Evolutionary conservation across 2,329 filamentous ascomycete genomes (phyloP).

Genomic region (Verticillium albo-atrum): DNA sequence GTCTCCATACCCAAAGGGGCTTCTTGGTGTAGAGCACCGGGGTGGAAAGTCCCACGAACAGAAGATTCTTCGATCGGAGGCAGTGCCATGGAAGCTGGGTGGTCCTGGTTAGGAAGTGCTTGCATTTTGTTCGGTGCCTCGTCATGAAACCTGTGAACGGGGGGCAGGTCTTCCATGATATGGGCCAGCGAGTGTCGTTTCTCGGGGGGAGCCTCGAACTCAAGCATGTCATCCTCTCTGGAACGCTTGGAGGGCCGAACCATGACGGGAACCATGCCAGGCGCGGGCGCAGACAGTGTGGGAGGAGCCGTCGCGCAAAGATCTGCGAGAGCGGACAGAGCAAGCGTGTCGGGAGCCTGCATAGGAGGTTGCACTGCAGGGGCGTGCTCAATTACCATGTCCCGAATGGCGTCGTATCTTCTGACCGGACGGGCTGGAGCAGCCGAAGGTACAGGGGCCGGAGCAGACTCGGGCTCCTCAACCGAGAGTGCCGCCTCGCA

Average conservation of each 20-base stretch:
- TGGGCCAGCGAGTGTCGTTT: background rate
- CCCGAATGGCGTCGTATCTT: slow-evolving; percentile 27
- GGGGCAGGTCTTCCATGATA: background rate
- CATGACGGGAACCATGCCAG: background rate
- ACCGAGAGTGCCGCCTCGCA: background rate
- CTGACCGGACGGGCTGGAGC: slow-evolving; percentile 3
- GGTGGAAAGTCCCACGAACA: background rate
- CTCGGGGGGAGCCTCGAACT: background rate
- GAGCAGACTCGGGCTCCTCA: background rate
- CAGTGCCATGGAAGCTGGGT: background rate
- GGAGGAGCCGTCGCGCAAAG: background rate
- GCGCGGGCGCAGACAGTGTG: background rate
- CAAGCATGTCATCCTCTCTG: background rate
- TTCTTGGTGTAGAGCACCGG: background rate
- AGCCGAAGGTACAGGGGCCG: background rate
- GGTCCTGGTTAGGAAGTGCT: background rate
- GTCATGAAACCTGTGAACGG: background rate
- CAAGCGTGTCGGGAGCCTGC: slow-evolving; percentile 4
- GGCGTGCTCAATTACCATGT: slow-evolving; percentile 3
- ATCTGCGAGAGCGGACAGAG: slow-evolving; percentile 7
- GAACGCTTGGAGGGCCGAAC: background rate
- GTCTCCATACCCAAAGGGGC: background rate
- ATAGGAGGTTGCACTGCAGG: background rate
- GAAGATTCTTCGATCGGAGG: background rate
- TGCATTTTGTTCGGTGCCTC: background rate